Conservation (phyloP, 257 asterid species). For the Capsicum rhomboideum region DNA sequence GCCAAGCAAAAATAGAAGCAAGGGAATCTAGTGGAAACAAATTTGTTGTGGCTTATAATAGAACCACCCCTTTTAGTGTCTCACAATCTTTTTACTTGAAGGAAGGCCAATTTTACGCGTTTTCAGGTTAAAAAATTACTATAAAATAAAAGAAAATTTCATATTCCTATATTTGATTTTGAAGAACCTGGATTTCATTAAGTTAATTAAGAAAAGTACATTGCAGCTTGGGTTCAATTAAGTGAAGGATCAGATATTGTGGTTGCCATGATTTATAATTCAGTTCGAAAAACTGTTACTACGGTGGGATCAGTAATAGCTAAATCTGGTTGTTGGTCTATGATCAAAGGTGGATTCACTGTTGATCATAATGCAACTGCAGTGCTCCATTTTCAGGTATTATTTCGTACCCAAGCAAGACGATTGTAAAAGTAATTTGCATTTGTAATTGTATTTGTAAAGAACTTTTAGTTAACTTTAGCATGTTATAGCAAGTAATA, state of each 20-base stretch:
- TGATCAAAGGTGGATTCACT: constrained; percentile 49
- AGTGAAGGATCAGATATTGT: constrained; percentile 20
- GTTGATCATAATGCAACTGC: constrained; percentile 13
- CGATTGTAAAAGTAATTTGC: background rate
- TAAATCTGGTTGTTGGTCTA: constrained; percentile 44
- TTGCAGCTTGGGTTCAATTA: constrained; percentile 46
- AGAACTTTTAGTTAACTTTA: background rate
- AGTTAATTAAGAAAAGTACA: background rate
- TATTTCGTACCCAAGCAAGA: background rate
- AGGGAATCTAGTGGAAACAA: constrained; percentile 22
- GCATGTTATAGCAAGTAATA: background rate
- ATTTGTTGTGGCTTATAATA: constrained; percentile 23
- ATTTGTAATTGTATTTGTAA: background rate
- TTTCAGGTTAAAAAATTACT: constrained; percentile 26
- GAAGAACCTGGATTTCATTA: background rate
- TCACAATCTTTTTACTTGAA: constrained; percentile 13
- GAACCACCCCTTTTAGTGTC: constrained; percentile 19
- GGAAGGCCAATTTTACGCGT: constrained; percentile 21
- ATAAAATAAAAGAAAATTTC: background rate
- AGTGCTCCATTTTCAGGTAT: constrained; percentile 24
- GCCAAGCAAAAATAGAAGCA: constrained; percentile 11
- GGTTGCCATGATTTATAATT: constrained; percentile 11
- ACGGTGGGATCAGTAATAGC: constrained; percentile 38
- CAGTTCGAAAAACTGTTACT: background rate
- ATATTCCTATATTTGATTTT: background rate